Percentiles rank a stretch among this genome's conserved stretches.
Conservation (phyloP, 2,329 filamentous ascomycete species). For the Claviceps paspali region DNA sequence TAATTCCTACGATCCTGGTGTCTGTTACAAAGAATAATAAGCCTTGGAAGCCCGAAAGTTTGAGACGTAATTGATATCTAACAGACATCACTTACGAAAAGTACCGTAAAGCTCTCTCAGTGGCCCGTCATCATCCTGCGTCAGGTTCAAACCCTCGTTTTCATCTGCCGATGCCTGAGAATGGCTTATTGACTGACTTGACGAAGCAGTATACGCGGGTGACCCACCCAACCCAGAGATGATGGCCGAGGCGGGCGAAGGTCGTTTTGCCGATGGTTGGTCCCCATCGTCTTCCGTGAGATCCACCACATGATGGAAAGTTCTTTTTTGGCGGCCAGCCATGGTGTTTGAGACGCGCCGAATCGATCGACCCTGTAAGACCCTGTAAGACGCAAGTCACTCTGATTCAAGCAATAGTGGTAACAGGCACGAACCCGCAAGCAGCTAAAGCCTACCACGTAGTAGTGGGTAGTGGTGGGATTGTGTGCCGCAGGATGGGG, state of each 20-base stretch:
- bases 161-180: slow-evolving; percentile 12
- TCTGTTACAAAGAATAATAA: slow-evolving; percentile 13
- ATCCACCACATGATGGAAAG: slow-evolving; percentile 21
- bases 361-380: too few relatives aligned
- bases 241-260: slow-evolving; percentile 8
- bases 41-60: neutral
- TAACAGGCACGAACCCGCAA: too few relatives aligned
- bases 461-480: too few relatives aligned
- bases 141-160: slow-evolving; percentile 26
- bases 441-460: too few relatives aligned
- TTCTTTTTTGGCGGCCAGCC: slow-evolving; percentile 19
- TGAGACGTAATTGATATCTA: neutral
- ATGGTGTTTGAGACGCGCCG: too few relatives aligned
- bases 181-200: slow-evolving; percentile 3
- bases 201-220: slow-evolving; percentile 5
- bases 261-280: slow-evolving; percentile 13
- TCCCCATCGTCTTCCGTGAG: slow-evolving; percentile 22
- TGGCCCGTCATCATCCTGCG: slow-evolving; percentile 27
- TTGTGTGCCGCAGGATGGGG: too few relatives aligned
- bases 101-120: slow-evolving; percentile 31
- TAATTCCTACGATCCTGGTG: slow-evolving; percentile 35
- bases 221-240: slow-evolving; percentile 10
- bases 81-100: slow-evolving; percentile 18
- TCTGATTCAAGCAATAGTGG: too few relatives aligned
- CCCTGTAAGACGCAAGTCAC: too few relatives aligned